Evolutionary conservation across 371 early-diverging fungal genomes (phyloP).

Genomic region (Mucor plumbeus): DNA sequence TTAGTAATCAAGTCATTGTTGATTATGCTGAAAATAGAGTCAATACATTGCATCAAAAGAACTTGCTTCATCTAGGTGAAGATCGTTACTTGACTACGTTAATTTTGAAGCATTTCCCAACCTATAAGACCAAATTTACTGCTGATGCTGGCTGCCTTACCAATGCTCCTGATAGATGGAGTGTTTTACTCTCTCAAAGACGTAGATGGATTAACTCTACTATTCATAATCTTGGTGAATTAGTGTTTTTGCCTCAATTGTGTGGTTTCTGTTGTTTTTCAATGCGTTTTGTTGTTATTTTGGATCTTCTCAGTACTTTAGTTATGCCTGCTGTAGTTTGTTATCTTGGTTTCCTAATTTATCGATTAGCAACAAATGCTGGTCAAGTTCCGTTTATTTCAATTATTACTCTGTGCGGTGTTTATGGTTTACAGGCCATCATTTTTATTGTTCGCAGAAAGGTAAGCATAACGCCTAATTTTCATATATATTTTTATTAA

Average conservation of each 20-base stretch:
- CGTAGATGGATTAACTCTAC: slow-evolving; percentile 98
- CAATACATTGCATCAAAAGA: slow-evolving; percentile 96
- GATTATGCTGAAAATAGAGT: slow-evolving; percentile 95
- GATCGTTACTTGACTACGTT: slow-evolving; percentile 95
- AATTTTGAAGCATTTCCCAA: slow-evolving; percentile 97
- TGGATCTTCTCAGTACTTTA: slow-evolving; percentile 90
- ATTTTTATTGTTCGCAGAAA: slow-evolving; percentile 84
- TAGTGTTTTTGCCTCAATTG: slow-evolving; percentile 81
- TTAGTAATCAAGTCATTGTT: slow-evolving; percentile 83
- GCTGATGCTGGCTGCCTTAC: slow-evolving; percentile 95
- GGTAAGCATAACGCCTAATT: slow-evolving; percentile 20
- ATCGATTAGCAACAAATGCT: slow-evolving; percentile 47
- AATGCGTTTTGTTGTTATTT: slow-evolving; percentile 93
- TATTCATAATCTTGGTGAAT: slow-evolving; percentile 91
- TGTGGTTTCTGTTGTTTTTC: slow-evolving; percentile 96
- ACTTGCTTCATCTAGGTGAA: slow-evolving; percentile 78
- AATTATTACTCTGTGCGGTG: slow-evolving; percentile 70
- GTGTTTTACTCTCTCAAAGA: slow-evolving; percentile 92
- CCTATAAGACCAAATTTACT: slow-evolving; percentile 92
- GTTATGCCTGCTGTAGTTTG: slow-evolving; percentile 90
- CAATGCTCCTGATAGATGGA: slow-evolving; percentile 92
- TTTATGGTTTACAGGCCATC: slow-evolving; percentile 84
- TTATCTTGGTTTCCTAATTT: slow-evolving; percentile 76
- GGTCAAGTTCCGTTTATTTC: slow-evolving; percentile 62
- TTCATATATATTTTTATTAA: not conserved